Percentiles rank a stretch among this genome's conserved stretches.
These are phyloP conservation scores for Platanthera guangdongensis DNA, from an alignment of 106 monocot genomes.

Conservation along the genomic window DNA sequence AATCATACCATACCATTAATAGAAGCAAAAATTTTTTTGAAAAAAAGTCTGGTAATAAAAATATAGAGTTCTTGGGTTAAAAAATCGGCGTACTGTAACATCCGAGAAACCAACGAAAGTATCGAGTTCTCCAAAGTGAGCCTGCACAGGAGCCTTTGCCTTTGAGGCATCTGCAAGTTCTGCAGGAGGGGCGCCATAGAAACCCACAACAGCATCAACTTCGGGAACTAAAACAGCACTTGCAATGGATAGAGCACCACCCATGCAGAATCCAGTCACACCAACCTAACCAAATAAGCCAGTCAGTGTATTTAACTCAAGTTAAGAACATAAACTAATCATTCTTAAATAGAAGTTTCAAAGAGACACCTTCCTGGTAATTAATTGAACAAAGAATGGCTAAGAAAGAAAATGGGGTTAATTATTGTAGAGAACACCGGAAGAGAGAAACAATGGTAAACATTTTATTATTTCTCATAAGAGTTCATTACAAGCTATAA, in stretches of 20 bases:
- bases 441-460: too few relatives aligned
- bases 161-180: constrained; percentile 77
- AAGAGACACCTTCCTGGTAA: neutral
- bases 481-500: too few relatives aligned
- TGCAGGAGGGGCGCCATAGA: constrained; percentile 78
- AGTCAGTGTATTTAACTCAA: neutral
- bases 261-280: constrained; percentile 93
- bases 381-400: neutral
- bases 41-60: neutral
- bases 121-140: constrained; percentile 93
- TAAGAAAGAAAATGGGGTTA: too few relatives aligned
- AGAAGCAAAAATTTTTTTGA: neutral
- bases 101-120: constrained; percentile 83
- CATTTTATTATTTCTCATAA: too few relatives aligned
- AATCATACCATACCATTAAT: neutral
- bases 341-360: neutral
- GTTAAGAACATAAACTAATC: neutral
- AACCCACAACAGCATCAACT: constrained; percentile 85
- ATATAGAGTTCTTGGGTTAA: neutral
- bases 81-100: constrained; percentile 48
- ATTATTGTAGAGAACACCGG: too few relatives aligned
- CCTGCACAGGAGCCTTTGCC: constrained; percentile 76
- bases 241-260: constrained; percentile 87
- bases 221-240: constrained; percentile 81
- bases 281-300: constrained; percentile 48